Base-by-base conservation (phyloP, 345 rosid genomes). In the Lenwebbia sp. region DNA sequence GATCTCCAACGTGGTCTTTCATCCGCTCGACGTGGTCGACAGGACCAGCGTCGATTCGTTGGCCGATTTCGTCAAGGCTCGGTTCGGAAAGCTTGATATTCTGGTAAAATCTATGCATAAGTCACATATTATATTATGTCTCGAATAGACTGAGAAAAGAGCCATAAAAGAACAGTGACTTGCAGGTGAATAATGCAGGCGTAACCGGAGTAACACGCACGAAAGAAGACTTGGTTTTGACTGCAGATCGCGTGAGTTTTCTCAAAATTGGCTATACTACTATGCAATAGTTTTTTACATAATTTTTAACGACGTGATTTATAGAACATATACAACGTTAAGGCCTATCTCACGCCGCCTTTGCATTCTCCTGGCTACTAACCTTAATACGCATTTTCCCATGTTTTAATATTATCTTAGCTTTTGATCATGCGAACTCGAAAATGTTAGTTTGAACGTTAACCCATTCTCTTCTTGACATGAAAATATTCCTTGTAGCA, bases 1-100 rank as follows among this genome's bases (percentile, higher is more conserved):
- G 50, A 84, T 86, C 26, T 21, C 78, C 33, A 82, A 84, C 40
- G 83, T 88, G 3, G 60, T 86, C 44, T 88, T 88, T 82, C 89
- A 83, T 56, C 87, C 50, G 28, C 82, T 85, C 8, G 86, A 85
- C 58, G 85, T 88, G 23, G 33, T 51, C 5, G 87, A 83, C 22
- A 25, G 54, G 17, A 30, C 41, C 22, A 85, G 84, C 25, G 53
- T 85, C 75, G 8, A 56, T n/a, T 83, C 82, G 52, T 51, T 83
- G 47, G 85, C 74, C 2, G 57, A 85, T 83, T 88, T 88, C 84
- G 40, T 88, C 84, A 13, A 78, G 74, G n/a, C 40, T 6, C 51
- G 51, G 50, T 85, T 74, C 22, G 87, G 86, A 60, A 83, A 54
- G 51, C 84, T 88, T 41, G 82, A 85, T 54, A 85, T 87, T 28